Percentiles rank a stretch among this genome's conserved stretches.
These are phyloP conservation scores for Nakazawaea anatomiae DNA, from an alignment of 805 yeast species.

Conservation along the genomic window DNA sequence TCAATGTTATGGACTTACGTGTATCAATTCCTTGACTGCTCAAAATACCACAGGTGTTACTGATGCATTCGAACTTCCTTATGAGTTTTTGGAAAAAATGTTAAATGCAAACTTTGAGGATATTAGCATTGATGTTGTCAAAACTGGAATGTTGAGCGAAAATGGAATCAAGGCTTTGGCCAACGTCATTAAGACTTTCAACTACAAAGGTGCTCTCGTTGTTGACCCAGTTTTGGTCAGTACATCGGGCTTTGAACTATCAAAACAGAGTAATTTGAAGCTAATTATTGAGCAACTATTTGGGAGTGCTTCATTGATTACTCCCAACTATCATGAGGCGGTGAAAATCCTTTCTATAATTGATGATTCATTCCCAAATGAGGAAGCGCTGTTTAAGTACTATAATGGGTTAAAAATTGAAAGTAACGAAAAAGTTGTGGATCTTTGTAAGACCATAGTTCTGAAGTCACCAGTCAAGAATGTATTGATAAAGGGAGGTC, in stretches of 20 bases:
- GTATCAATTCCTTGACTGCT: constrained; percentile 74
- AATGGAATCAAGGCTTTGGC: constrained; percentile 46
- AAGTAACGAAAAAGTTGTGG: neutral
- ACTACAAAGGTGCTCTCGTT: constrained; percentile 35
- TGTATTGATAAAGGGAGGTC: constrained; percentile 79
- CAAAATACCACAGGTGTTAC: constrained; percentile 57
- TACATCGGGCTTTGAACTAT: constrained; percentile 64
- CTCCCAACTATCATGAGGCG: constrained; percentile 78
- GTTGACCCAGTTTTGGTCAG: constrained; percentile 84
- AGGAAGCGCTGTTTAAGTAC: constrained; percentile 27
- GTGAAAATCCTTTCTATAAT: constrained; percentile 27
- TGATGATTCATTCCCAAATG: constrained; percentile 17
- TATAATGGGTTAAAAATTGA: constrained; percentile 2
- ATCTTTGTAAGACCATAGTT: constrained; percentile 33
- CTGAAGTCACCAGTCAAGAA: constrained; percentile 36
- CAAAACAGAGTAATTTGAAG: constrained; percentile 39
- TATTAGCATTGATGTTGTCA: constrained; percentile 57
- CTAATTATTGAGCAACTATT: constrained; percentile 38
- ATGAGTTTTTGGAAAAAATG: constrained; percentile 37
- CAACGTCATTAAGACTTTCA: constrained; percentile 26
- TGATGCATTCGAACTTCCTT: constrained; percentile 35
- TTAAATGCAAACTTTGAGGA: constrained; percentile 53
- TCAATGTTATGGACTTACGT: constrained; percentile 70
- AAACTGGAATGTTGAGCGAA: constrained; percentile 70
- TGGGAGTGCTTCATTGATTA: constrained; percentile 51